Conservation (phyloP, 2,329 filamentous ascomycete genomes). For the Magnaporthales sp. region DNA sequence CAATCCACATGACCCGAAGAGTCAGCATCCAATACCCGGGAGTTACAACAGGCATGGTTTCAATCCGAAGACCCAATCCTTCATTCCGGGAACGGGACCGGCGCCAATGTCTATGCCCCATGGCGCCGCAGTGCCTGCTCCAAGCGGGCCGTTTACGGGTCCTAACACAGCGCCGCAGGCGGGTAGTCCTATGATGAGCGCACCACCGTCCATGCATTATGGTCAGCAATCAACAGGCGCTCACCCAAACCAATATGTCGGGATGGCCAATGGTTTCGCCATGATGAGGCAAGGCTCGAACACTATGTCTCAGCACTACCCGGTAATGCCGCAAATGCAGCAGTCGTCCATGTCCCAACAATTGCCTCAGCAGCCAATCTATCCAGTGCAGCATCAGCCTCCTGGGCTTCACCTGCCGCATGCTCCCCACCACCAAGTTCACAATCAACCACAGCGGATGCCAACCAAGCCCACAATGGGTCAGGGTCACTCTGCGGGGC, state of each 20-base stretch:
- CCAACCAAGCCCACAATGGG: slow-evolving; percentile 36
- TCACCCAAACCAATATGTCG: slow-evolving; percentile 37
- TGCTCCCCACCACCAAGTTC: slow-evolving; percentile 8
- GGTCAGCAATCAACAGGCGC: slow-evolving; percentile 41
- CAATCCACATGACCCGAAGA: slow-evolving; percentile 62
- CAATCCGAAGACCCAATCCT: slow-evolving; percentile 90
- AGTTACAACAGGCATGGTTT: slow-evolving; percentile 68
- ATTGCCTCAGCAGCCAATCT: slow-evolving; percentile 26
- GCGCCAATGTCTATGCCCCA: slow-evolving; percentile 31
- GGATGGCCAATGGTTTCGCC: slow-evolving; percentile 33
- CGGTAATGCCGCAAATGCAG: slow-evolving; percentile 13
- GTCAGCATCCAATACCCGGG: slow-evolving; percentile 68
- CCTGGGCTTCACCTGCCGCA: slow-evolving; percentile 16
- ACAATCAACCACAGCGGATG: slow-evolving; percentile 27
- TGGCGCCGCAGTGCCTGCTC: slow-evolving; percentile 26
- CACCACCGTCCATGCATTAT: slow-evolving; percentile 40
- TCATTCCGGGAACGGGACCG: slow-evolving; percentile 60
- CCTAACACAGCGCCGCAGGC: slow-evolving; percentile 18
- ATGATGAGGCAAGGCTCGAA: slow-evolving; percentile 51
- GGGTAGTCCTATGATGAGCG: slow-evolving; percentile 3
- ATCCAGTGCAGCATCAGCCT: slow-evolving; percentile 34
- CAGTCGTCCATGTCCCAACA: slow-evolving; percentile 17
- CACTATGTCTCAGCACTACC: slow-evolving; percentile 36
- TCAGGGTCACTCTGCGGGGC: slow-evolving; percentile 24
- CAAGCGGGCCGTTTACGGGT: slow-evolving; percentile 29